Evolutionary conservation across 2,329 filamentous ascomycete genomes (phyloP).

Genomic region (Dothistroma pini): DNA sequence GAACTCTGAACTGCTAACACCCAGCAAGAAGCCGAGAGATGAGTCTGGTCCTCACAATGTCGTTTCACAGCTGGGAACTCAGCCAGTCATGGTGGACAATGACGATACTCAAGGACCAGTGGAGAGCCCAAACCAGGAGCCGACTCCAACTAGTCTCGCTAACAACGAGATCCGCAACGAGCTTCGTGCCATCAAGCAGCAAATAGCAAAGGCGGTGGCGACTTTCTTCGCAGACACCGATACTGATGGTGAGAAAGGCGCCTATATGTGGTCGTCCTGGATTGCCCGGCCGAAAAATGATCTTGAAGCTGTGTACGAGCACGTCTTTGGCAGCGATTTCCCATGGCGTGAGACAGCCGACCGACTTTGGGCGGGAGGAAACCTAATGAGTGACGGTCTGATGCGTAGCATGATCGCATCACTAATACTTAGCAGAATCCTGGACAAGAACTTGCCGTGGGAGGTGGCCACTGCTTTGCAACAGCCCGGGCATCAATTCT

Average conservation of each 20-base stretch:
- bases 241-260: neutral
- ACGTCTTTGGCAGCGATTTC: neutral
- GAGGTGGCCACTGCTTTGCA: neutral
- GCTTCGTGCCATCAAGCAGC: neutral
- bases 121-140: neutral
- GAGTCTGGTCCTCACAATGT: neutral
- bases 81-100: neutral
- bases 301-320: neutral
- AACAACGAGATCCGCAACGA: neutral
- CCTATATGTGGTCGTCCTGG: no score
- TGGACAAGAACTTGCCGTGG: neutral
- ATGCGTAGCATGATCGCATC: neutral
- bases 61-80: neutral
- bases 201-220: neutral
- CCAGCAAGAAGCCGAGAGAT: neutral
- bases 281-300: neutral
- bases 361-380: no score
- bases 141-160: neutral
- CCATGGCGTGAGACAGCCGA: neutral
- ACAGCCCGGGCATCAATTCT: neutral
- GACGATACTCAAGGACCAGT: neutral
- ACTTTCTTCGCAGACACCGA: neutral
- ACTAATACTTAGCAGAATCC: neutral
- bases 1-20: neutral
- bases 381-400: neutral